These are phyloP conservation scores for Aleurites moluccanus DNA, from an alignment of 441 rosid species.

Conservation along the genomic window DNA sequence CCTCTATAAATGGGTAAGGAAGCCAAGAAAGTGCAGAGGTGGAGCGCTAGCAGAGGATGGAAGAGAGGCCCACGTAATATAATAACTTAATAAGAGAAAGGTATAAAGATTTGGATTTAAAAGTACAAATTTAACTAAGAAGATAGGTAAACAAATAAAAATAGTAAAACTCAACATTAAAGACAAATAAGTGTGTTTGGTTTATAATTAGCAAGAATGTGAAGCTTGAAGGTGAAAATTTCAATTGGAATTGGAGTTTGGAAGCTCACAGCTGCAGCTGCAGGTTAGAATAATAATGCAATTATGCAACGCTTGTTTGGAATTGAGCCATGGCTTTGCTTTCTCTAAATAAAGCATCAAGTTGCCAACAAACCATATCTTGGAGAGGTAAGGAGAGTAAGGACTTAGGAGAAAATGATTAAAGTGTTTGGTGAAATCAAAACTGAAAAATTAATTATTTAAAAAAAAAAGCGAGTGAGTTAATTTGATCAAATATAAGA, in stretches of 20 bases:
- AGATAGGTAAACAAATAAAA: neutral
- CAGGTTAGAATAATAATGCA: constrained; percentile 2
- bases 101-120: constrained; percentile 1
- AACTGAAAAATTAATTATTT: too few relatives aligned
- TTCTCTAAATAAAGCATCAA: constrained; percentile 5
- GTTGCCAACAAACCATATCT: constrained; percentile 15
- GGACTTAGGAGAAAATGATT: too few relatives aligned
- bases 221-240: constrained; percentile 5
- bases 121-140: neutral
- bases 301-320: neutral
- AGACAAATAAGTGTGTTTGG: neutral
- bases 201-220: neutral
- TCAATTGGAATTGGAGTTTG: neutral
- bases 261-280: neutral
- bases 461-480: too few relatives aligned
- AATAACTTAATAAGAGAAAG: neutral
- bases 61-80: neutral
- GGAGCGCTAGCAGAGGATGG: constrained; percentile 18
- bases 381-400: too few relatives aligned
- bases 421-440: too few relatives aligned
- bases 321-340: constrained; percentile 12
- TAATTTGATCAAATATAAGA: too few relatives aligned
- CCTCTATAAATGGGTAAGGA: constrained; percentile 21
- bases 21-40: constrained; percentile 25
- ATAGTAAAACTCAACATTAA: neutral